Evolutionary conservation across 192 early-diverging fungal species (phyloP), one percentile per base, ranked within the genome.

Genomic region (Backusella mclennaniae): DNA sequence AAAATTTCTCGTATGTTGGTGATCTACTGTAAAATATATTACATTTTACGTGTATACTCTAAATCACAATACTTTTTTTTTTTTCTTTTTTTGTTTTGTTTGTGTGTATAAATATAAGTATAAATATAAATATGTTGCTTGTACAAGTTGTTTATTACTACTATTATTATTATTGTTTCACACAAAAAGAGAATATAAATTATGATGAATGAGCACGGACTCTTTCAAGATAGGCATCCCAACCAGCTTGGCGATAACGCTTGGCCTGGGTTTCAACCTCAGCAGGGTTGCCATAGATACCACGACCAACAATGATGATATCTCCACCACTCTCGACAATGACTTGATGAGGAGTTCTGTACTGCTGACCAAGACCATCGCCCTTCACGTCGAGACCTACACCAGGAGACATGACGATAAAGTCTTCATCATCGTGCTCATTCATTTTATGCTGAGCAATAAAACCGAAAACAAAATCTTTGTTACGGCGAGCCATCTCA

Each of bases 301-400:
- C 98, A 63, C 98, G 87, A 39, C 98, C 98, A 14, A 99, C 98
- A 83, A 99, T 99, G 79, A 99, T 98, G 33, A 99, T 89, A 85
- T 99, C 98, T 71, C 95, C 94, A 31, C 91, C 92, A 73, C 89
- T 91, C 33, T 95, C 91, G 23, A 89, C 82, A 67, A 99, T 87
- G 19, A 98, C 98, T 53, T 95, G 85, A 44, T 90, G 84, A 35
- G 98, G 98, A 0, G 95, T 95, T 73, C 95, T 88, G 84, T 98
- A 99, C 86, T 96, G 96, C 84, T 99, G 98, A 52, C 98, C 98
- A 35, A 99, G 82, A 6, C 87, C 89, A 82, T 99, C 98, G 36
- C 92, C 93, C 63, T 87, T 87, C 8, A 90, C 86, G 49, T 92
- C 94, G 80, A 99, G 82, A 1, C 92, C 92, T 59, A 99, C 96